These are phyloP conservation scores for Cyclaneusma minus DNA, from an alignment of 2,329 filamentous ascomycete genomes.

Conservation along the genomic window DNA sequence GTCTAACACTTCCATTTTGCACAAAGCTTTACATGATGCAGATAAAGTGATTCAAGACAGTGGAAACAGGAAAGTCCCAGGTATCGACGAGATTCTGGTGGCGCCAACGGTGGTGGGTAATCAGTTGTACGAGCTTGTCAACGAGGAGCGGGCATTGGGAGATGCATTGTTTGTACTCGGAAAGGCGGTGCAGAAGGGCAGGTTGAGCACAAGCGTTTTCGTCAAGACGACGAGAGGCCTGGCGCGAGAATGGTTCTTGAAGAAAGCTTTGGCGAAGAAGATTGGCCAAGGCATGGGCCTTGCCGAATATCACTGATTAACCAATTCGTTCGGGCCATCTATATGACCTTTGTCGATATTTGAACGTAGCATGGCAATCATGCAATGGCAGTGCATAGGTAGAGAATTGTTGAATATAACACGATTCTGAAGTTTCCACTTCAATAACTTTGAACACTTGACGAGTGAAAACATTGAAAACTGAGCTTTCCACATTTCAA, in stretches of 20 bases:
- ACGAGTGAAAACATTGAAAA: no score
- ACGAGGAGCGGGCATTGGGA: conserved; percentile 74
- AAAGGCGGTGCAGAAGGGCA: conserved; percentile 56
- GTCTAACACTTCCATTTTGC: conserved; percentile 65
- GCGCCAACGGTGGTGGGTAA: conserved; percentile 85
- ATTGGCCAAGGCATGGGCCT: conserved; percentile 65
- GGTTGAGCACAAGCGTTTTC: conserved; percentile 58
- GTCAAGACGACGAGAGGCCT: conserved; percentile 61
- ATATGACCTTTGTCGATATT: no score
- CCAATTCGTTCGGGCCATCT: no score
- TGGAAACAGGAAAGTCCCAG: conserved; percentile 51
- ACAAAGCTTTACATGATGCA: conserved; percentile 61
- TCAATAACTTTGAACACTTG: no score
- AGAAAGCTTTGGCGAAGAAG: conserved; percentile 67
- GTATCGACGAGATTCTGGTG: conserved; percentile 83
- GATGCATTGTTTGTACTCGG: conserved; percentile 78
- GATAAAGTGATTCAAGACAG: conserved; percentile 64
- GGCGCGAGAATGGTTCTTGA: conserved; percentile 68
- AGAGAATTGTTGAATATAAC: no score
- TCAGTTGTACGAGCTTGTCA: conserved; percentile 78
- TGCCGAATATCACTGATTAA: conserved; percentile 1
- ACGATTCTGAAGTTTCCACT: no score
- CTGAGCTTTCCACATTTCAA: no score
- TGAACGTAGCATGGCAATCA: no score
- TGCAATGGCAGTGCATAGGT: no score